Evolutionary conservation across 2,329 filamentous ascomycete species (phyloP).

Genomic region (Nigrospora sphaerica): DNA sequence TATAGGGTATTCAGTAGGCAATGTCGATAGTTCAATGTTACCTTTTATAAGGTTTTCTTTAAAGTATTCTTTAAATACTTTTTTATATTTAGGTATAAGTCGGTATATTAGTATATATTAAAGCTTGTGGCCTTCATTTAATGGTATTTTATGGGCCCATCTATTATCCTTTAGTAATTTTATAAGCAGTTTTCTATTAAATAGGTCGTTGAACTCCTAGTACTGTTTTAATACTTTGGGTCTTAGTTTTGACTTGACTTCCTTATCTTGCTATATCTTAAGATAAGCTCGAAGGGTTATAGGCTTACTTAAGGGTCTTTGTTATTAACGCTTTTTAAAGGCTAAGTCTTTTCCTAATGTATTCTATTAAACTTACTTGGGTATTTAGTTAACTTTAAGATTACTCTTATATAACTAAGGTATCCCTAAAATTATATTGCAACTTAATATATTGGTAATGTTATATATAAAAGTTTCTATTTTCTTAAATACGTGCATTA

Average conservation of each 20-base stretch:
- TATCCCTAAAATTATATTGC: too few species aligned
- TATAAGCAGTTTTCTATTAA: neutral
- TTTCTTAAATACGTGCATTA: too few species aligned
- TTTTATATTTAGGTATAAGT: neutral
- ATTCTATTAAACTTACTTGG: too few species aligned
- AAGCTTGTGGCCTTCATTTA: slow-evolving; percentile 1
- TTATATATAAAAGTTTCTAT: too few species aligned
- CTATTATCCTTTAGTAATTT: neutral
- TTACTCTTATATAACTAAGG: too few species aligned
- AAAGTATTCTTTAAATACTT: neutral
- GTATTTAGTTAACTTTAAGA: too few species aligned
- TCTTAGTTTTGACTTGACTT: too few species aligned
- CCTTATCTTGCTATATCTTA: too few species aligned
- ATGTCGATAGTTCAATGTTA: slow-evolving; percentile 1
- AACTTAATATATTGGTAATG: too few species aligned
- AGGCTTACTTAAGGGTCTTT: neutral
- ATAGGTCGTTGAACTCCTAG: too few species aligned
- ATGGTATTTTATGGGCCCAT: slow-evolving; percentile 1
- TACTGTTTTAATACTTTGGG: too few species aligned
- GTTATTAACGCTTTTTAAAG: neutral
- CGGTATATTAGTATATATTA: slow-evolving; percentile 1
- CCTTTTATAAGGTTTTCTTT: neutral
- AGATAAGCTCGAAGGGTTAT: neutral
- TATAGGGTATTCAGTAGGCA: neutral
- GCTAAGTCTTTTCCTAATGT: too few species aligned